phyloP scores from a whole-genome alignment of 1,284 basidiomycete genomes.

The Lignosus rhinocerotis region DNA sequence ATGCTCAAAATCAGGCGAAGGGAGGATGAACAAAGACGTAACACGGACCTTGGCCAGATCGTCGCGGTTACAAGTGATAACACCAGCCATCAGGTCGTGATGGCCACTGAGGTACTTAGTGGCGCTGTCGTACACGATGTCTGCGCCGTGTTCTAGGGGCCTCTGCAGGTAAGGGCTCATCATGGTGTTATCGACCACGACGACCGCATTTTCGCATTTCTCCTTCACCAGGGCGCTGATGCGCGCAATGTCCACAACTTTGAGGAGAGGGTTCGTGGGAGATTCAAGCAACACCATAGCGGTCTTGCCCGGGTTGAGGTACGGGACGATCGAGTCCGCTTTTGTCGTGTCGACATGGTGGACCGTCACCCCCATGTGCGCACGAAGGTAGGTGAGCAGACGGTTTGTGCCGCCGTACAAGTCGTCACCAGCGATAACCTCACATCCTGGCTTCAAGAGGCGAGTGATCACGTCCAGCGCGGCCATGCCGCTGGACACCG shows the following conservation, averaged over 20 bases:
- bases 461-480: constrained; percentile 95
- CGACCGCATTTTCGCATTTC: constrained; percentile 76
- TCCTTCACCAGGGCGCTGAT: constrained; percentile 84
- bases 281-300: constrained; percentile 96
- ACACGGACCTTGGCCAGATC: constrained; percentile 78
- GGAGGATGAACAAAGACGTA: background rate
- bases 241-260: constrained; percentile 88
- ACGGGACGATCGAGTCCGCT: constrained; percentile 61
- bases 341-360: constrained; percentile 95
- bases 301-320: constrained; percentile 71
- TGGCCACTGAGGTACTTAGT: constrained; percentile 99
- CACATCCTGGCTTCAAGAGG: constrained; percentile 90
- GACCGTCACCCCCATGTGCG: constrained; percentile 87
- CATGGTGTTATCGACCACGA: constrained; percentile 99
- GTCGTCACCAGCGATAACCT: constrained; percentile 96
- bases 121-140: constrained; percentile 97
- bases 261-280: constrained; percentile 96
- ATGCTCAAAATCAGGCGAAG: background rate
- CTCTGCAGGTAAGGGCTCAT: constrained; percentile 99
- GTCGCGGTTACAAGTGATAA: constrained; percentile 90
- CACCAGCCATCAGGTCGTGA: constrained; percentile 98
- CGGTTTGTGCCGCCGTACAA: constrained; percentile 98
- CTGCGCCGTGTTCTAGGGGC: constrained; percentile 93
- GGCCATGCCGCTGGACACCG: constrained; percentile 97
- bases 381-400: constrained; percentile 87